phyloP scores from a whole-genome alignment of 805 yeast species.

The Saturnispora quitensis region DNA sequence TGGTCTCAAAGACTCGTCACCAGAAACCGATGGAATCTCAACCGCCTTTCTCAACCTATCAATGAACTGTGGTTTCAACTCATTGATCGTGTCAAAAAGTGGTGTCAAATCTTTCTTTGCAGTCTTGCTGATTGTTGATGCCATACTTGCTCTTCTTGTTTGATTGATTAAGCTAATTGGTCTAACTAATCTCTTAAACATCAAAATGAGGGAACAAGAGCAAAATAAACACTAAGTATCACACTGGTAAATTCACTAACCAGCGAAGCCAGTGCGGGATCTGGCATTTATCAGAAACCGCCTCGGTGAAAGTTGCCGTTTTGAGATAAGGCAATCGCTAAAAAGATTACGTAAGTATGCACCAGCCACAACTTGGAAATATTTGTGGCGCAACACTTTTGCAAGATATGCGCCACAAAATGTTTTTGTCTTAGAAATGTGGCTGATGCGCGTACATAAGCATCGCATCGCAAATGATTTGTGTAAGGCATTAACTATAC shows the following conservation, averaged over 20 bases:
- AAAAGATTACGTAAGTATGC: neutral
- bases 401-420: too few species aligned
- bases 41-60: slow-evolving; percentile 74
- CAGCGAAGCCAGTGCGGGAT: neutral
- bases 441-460: neutral
- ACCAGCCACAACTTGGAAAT: neutral
- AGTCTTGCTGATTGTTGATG: slow-evolving; percentile 16
- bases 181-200: slow-evolving; percentile 1
- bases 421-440: neutral
- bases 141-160: slow-evolving; percentile 8
- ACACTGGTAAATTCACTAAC: neutral
- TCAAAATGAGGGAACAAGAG: neutral
- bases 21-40: slow-evolving; percentile 89
- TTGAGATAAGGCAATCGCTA: neutral
- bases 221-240: too few species aligned
- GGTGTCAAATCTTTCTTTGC: slow-evolving; percentile 13
- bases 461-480: neutral
- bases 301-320: neutral
- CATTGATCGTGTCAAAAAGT: slow-evolving; percentile 55
- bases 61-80: slow-evolving; percentile 66
- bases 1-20: slow-evolving; percentile 83
- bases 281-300: neutral
- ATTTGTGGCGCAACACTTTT: too few species aligned
- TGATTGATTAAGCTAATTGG: neutral
- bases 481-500: neutral